phyloP scores from a whole-genome alignment of 1,284 basidiomycete species.

The Irpex sp. region DNA sequence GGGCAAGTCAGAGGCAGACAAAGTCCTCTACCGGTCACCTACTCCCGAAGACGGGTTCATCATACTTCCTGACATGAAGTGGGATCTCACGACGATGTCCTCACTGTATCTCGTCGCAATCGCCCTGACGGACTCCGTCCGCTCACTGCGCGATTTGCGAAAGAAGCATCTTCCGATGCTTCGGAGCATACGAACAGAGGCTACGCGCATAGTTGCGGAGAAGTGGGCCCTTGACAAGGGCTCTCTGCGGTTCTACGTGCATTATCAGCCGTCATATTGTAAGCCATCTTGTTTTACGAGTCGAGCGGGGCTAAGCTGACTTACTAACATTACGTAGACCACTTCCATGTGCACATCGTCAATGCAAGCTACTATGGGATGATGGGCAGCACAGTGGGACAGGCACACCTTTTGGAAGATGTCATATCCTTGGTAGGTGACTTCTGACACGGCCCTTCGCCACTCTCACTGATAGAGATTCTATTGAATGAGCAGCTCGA shows the following conservation, averaged over 20 bases:
- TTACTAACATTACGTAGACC: slow-evolving; percentile 52
- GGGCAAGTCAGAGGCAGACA: slow-evolving; percentile 77
- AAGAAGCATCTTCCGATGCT: slow-evolving; percentile 69
- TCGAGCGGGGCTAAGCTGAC: not conserved
- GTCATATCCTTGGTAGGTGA: slow-evolving; percentile 75
- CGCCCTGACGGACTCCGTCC: slow-evolving; percentile 51
- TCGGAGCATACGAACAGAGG: slow-evolving; percentile 57
- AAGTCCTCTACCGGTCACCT: slow-evolving; percentile 66
- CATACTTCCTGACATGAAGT: slow-evolving; percentile 90
- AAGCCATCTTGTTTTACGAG: slow-evolving; percentile 28
- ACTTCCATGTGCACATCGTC: slow-evolving; percentile 94
- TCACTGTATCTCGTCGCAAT: slow-evolving; percentile 79
- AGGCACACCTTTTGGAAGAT: slow-evolving; percentile 92
- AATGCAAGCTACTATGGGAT: slow-evolving; percentile 66
- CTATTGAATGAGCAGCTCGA: slow-evolving; percentile 49
- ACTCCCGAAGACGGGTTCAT: slow-evolving; percentile 63
- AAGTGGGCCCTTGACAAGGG: slow-evolving; percentile 60
- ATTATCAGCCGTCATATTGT: slow-evolving; percentile 98
- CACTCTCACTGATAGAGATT: not conserved
- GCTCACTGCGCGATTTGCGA: slow-evolving; percentile 69
- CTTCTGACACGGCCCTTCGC: not conserved
- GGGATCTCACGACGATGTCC: slow-evolving; percentile 78
- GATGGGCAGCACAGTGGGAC: slow-evolving; percentile 80
- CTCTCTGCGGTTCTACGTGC: slow-evolving; percentile 79
- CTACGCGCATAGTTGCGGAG: slow-evolving; percentile 47